Percentiles rank a stretch among this genome's conserved stretches.
Conservation (phyloP, 148 eudicot species). For the Rhododendron henanense region DNA sequence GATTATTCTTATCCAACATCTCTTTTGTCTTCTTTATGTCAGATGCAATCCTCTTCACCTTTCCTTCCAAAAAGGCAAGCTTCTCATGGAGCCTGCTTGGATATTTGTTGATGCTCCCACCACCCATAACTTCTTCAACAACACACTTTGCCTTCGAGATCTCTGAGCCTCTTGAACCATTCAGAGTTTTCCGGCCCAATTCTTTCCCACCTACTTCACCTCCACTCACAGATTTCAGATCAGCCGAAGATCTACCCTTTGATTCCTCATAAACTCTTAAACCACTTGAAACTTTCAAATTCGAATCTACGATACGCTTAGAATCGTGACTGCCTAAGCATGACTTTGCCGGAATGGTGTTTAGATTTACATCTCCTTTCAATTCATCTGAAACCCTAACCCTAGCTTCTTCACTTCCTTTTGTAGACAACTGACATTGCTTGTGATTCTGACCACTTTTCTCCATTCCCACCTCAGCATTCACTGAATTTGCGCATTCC, state of each 20-base stretch:
- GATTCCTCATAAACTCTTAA: background rate
- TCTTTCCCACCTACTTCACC: conserved; percentile 18
- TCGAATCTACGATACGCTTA: background rate
- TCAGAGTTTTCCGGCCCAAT: conserved; percentile 13
- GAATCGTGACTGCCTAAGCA: background rate
- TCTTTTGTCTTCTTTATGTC: conserved; percentile 93
- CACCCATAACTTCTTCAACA: conserved; percentile 26
- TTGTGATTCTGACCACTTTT: conserved; percentile 21
- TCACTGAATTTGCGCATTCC: conserved; percentile 7
- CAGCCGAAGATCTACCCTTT: conserved; percentile 13
- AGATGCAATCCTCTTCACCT: conserved; percentile 82
- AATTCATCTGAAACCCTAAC: conserved; percentile 11
- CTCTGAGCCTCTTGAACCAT: conserved; percentile 15
- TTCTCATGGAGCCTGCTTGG: conserved; percentile 79
- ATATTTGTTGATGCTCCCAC: conserved; percentile 34
- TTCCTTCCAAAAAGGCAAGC: conserved; percentile 86
- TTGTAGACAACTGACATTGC: background rate
- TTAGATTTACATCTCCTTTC: conserved; percentile 20
- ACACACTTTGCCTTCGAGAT: conserved; percentile 29
- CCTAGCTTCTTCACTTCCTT: background rate
- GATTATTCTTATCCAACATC: conserved; percentile 76
- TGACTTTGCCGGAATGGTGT: background rate
- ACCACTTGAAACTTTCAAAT: conserved; percentile 4
- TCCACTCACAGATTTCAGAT: background rate
- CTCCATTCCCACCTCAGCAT: conserved; percentile 10